Percentiles rank a stretch among this genome's conserved stretches.
Evolutionary conservation across 495 filamentous ascomycete genomes (phyloP).

Genomic region (Podospora bellae-mahoneyi): DNA sequence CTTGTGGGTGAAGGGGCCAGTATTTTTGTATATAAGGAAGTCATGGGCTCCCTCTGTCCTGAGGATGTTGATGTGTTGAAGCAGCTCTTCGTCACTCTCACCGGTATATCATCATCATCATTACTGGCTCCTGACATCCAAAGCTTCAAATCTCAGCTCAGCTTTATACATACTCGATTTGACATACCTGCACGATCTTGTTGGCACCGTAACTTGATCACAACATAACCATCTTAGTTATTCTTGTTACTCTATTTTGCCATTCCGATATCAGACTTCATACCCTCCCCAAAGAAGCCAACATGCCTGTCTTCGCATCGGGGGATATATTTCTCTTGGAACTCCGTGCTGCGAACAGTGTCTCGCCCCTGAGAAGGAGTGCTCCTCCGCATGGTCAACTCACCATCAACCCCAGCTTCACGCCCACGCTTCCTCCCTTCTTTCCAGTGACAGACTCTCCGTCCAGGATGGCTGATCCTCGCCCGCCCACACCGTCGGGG

Average conservation of each 20-base stretch:
- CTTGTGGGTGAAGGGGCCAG: background rate
- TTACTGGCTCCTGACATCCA: background rate
- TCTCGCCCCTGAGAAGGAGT: too few relatives aligned
- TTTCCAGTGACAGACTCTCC: background rate
- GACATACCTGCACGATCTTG: background rate
- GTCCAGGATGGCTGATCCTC: background rate
- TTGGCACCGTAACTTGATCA: background rate
- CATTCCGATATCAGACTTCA: background rate
- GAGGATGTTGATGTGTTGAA: background rate
- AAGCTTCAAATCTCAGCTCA: background rate
- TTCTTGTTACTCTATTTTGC: background rate
- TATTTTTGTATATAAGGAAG: background rate
- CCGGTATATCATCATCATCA: background rate
- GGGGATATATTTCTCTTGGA: slow-evolving; percentile 6
- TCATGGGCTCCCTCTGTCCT: background rate
- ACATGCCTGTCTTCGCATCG: background rate
- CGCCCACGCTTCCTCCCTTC: background rate
- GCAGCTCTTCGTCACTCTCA: background rate
- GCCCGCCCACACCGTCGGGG: slow-evolving; percentile 8
- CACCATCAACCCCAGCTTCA: background rate
- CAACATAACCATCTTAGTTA: background rate
- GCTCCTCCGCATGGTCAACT: background rate
- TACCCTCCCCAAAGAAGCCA: background rate
- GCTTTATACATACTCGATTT: background rate
- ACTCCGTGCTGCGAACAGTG: background rate